Evolutionary conservation across 305 asterid genomes (phyloP).

Genomic region (Fraxinus velutina): DNA sequence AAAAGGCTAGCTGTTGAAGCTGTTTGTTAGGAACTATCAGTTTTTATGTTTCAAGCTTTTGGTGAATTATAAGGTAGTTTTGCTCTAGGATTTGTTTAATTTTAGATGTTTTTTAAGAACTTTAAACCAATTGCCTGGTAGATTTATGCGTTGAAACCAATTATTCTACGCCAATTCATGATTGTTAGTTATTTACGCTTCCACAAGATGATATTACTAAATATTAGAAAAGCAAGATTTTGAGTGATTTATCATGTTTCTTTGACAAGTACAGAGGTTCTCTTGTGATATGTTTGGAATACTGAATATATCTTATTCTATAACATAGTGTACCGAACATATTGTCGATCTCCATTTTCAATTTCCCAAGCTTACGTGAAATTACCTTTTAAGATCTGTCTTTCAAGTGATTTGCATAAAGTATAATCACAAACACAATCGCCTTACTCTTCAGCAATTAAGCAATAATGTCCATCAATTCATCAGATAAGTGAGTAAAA

Average conservation of each 20-base stretch:
- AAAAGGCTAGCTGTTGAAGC: conserved; percentile 27
- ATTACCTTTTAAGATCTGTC: neutral
- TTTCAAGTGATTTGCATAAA: neutral
- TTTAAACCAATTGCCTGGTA: neutral
- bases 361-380: neutral
- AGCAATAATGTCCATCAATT: neutral
- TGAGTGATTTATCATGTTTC: neutral
- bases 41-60: neutral
- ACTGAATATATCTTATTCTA: neutral
- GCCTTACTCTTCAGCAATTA: neutral
- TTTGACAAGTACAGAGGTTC: neutral
- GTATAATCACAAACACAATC: neutral
- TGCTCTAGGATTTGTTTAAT: neutral
- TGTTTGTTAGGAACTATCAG: conserved; percentile 6
- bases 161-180: neutral
- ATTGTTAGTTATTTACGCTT: neutral
- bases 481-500: neutral
- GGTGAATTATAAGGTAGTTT: neutral
- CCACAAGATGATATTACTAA: neutral
- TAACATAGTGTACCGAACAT: neutral
- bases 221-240: neutral
- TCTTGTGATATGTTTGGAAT: neutral
- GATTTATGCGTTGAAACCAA: neutral
- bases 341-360: neutral
- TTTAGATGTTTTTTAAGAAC: neutral